These are phyloP conservation scores for Ceratocystis eucalypticola DNA, from an alignment of 2,329 filamentous ascomycete species.

Conservation along the genomic window DNA sequence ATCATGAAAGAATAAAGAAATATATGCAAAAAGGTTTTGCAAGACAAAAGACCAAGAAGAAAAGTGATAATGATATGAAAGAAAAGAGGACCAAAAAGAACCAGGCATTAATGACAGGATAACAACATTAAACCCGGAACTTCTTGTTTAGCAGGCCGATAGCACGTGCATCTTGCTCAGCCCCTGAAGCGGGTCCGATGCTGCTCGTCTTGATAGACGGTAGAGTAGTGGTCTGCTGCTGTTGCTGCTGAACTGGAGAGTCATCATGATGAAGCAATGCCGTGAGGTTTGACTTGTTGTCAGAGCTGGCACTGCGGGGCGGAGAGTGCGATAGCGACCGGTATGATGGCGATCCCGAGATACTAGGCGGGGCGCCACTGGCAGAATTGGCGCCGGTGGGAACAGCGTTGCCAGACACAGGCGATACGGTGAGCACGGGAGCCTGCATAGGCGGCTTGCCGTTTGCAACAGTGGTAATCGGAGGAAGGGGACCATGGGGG, in stretches of 20 bases:
- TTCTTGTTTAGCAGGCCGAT: conserved; percentile 52
- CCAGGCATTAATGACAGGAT: background rate
- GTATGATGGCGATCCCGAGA: conserved; percentile 20
- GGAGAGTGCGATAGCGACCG: conserved; percentile 15
- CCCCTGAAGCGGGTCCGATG: conserved; percentile 31
- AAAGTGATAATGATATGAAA: background rate
- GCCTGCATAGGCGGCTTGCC: conserved; percentile 32
- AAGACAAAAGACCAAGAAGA: background rate
- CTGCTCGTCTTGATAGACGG: conserved; percentile 32
- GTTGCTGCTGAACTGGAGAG: conserved; percentile 32
- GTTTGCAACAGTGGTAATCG: conserved; percentile 27
- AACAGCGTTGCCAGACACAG: conserved; percentile 27
- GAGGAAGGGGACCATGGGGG: conserved; percentile 33
- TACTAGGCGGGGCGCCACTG: background rate
- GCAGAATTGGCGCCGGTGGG: conserved; percentile 25
- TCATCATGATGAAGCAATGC: conserved; percentile 39
- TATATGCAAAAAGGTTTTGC: background rate
- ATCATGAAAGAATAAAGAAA: conserved; percentile 4
- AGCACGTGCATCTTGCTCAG: conserved; percentile 47
- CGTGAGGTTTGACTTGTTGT: conserved; percentile 36
- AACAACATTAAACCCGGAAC: conserved; percentile 31
- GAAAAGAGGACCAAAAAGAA: background rate
- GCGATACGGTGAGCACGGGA: conserved; percentile 36
- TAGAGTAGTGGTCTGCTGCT: conserved; percentile 30
- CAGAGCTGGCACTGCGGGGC: conserved; percentile 18